Conservation (phyloP, 225 moss, liverwort and hornwort genomes). For the Lunularia cruciata region DNA sequence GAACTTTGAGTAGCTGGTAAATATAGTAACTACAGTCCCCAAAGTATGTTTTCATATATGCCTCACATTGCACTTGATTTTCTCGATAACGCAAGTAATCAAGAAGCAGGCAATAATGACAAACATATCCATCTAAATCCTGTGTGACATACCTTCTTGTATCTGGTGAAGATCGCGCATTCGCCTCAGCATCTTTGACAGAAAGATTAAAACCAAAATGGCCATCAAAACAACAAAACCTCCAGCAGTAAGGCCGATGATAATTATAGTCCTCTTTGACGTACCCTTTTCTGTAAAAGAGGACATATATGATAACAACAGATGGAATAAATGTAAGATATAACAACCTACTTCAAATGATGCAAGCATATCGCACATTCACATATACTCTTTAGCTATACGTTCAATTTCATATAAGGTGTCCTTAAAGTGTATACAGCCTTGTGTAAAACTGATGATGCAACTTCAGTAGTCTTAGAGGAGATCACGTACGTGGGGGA, state of each 20-base stretch:
- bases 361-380: background rate
- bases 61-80: too few species aligned
- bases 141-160: background rate
- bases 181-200: background rate
- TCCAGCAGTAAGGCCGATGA: background rate
- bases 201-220: background rate
- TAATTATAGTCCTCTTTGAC: background rate
- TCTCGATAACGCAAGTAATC: too few species aligned
- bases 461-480: too few species aligned
- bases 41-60: too few species aligned
- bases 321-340: background rate
- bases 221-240: background rate
- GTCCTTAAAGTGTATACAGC: too few species aligned
- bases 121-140: background rate
- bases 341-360: background rate
- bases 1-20: too few species aligned
- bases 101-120: background rate
- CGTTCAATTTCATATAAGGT: background rate
- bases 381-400: background rate
- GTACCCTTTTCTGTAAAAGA: background rate
- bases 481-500: background rate
- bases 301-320: background rate
- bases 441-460: too few species aligned
- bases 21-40: too few species aligned
- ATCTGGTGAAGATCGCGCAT: background rate